phyloP scores from a whole-genome alignment of 192 early-diverging fungal species.

The Helicostylum pulchrum region DNA sequence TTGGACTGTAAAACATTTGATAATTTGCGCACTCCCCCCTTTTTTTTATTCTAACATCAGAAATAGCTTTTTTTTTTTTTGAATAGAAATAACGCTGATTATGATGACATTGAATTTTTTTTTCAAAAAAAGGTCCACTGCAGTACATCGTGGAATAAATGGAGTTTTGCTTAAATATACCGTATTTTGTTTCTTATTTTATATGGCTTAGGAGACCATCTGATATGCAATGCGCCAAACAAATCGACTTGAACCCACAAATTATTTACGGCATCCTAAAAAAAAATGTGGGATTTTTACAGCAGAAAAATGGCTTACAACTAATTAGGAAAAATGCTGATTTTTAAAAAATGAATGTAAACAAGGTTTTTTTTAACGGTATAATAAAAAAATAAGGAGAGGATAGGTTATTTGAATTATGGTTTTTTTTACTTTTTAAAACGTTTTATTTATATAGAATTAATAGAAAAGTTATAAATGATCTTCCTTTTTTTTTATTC shows the following conservation, averaged over 20 bases:
- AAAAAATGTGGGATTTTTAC: background rate
- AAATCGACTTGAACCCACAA: background rate
- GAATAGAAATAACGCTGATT: too few species aligned
- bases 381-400: slow-evolving; percentile 7
- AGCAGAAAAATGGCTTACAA: background rate
- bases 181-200: too few species aligned
- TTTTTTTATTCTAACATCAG: too few species aligned
- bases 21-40: too few species aligned
- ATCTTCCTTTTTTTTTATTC: slow-evolving; percentile 8
- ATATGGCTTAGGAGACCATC: background rate
- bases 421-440: background rate
- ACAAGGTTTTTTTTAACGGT: background rate
- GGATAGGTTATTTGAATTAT: too few species aligned
- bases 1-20: too few species aligned
- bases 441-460: too few species aligned
- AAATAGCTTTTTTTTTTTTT: background rate
- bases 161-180: too few species aligned
- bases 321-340: slow-evolving; percentile 14
- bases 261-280: slow-evolving; percentile 1
- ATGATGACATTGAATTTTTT: too few species aligned
- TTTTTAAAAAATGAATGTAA: background rate
- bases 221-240: slow-evolving; percentile 10
- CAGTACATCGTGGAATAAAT: too few species aligned
- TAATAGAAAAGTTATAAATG: background rate
- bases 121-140: too few species aligned